These are phyloP conservation scores for Ogataea trehaloabstinens DNA, from an alignment of 805 yeast species.

Conservation along the genomic window DNA sequence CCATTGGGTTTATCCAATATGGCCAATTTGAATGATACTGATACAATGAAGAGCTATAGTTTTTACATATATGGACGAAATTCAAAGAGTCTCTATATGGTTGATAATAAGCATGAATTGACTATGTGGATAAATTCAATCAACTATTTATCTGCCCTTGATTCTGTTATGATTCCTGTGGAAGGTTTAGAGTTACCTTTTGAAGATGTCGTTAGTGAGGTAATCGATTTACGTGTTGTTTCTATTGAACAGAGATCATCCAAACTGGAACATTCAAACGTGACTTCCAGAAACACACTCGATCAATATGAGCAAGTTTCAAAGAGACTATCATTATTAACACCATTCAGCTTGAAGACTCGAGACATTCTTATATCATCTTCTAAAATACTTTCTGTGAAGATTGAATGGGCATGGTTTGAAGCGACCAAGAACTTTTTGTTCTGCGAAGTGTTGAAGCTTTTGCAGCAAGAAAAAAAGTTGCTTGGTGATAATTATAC, in stretches of 20 bases:
- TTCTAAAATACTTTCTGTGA: constrained; percentile 46
- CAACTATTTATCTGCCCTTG: constrained; percentile 50
- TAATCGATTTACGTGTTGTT: constrained; percentile 15
- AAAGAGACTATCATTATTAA: constrained; percentile 42
- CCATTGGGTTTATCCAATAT: background rate
- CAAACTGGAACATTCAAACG: constrained; percentile 11
- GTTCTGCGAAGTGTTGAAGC: constrained; percentile 13
- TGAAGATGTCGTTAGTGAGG: constrained; percentile 16
- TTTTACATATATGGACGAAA: constrained; percentile 42
- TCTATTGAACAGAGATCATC: constrained; percentile 9
- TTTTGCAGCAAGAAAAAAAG: constrained; percentile 2
- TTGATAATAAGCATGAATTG: constrained; percentile 44
- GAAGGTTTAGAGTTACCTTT: constrained; percentile 22
- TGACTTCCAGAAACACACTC: constrained; percentile 35
- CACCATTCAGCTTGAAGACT: constrained; percentile 57
- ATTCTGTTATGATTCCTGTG: constrained; percentile 30
- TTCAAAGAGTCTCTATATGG: constrained; percentile 40
- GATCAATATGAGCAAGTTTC: constrained; percentile 34
- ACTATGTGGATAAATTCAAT: constrained; percentile 59
- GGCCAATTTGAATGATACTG: background rate
- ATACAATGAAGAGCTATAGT: constrained; percentile 20
- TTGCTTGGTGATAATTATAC: background rate
- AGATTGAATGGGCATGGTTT: constrained; percentile 56
- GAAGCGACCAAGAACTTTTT: constrained; percentile 44
- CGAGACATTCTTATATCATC: constrained; percentile 45